phyloP scores from a whole-genome alignment of 1,284 basidiomycete genomes.

The Thelephora terrestris region DNA sequence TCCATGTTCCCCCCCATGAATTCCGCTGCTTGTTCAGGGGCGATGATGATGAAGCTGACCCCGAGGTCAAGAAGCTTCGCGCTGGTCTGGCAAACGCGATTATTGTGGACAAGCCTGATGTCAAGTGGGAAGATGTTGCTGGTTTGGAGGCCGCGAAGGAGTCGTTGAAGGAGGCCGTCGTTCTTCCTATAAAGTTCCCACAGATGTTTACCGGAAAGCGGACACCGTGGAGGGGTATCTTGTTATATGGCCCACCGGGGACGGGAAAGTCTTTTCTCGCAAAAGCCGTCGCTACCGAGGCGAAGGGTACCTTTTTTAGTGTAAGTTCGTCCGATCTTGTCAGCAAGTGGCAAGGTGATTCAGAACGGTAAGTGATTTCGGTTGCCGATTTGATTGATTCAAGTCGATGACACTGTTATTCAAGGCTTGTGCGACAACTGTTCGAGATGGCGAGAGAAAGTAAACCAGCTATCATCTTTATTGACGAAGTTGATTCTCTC shows the following conservation, averaged over 20 bases:
- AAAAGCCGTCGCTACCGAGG: conserved; percentile 97
- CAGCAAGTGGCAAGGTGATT: conserved; percentile 99
- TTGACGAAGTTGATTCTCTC: conserved; percentile 96
- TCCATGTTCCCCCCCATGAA: conserved; percentile 1
- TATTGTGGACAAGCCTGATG: conserved; percentile 89
- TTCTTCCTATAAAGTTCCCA: conserved; percentile 97
- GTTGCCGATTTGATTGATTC: neutral
- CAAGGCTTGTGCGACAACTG: conserved; percentile 88
- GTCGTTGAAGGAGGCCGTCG: conserved; percentile 95
- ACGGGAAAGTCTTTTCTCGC: conserved; percentile 95
- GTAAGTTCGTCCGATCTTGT: conserved; percentile 94
- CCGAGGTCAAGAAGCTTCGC: conserved; percentile 92
- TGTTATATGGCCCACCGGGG: conserved; percentile 93
- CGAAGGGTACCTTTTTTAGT: conserved; percentile 98
- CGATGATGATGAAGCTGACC: conserved; percentile 65
- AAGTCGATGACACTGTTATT: conserved; percentile 1
- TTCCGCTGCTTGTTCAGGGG: conserved; percentile 19
- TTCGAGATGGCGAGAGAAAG: conserved; percentile 95
- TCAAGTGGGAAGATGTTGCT: conserved; percentile 97
- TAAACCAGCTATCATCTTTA: conserved; percentile 97
- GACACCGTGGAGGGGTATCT: conserved; percentile 93
- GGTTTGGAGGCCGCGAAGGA: conserved; percentile 94
- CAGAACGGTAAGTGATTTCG: conserved; percentile 63
- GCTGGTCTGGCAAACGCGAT: conserved; percentile 86
- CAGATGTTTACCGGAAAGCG: conserved; percentile 97